Evolutionary conservation across 2,329 filamentous ascomycete species (phyloP).

Genomic region (Calonectria leucothoes): DNA sequence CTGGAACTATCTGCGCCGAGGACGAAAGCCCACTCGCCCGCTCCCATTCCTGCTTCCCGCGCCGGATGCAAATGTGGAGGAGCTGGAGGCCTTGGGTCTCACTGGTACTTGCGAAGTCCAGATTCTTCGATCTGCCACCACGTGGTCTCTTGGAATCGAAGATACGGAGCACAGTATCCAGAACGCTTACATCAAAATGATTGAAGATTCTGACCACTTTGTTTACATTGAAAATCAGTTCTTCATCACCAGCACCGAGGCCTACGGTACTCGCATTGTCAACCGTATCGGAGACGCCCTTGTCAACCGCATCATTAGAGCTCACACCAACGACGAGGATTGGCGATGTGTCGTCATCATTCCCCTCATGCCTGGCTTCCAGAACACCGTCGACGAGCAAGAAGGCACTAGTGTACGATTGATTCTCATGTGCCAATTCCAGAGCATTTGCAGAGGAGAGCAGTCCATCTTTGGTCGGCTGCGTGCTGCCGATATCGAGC

Average conservation of each 20-base stretch:
- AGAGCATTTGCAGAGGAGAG: constrained; percentile 93
- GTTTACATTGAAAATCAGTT: constrained; percentile 99
- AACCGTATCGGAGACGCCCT: constrained; percentile 96
- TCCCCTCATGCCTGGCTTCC: constrained; percentile 97
- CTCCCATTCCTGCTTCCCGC: constrained; percentile 94
- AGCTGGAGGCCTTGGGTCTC: constrained; percentile 88
- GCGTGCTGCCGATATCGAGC: constrained; percentile 83
- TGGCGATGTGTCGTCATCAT: constrained; percentile 94
- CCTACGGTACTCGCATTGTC: constrained; percentile 86
- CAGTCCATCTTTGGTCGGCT: constrained; percentile 92
- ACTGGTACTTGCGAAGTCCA: constrained; percentile 97
- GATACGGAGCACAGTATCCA: constrained; percentile 94
- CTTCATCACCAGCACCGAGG: constrained; percentile 93
- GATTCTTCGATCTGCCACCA: constrained; percentile 88
- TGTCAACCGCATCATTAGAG: constrained; percentile 89
- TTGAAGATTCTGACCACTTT: constrained; percentile 94
- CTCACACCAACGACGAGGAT: constrained; percentile 83
- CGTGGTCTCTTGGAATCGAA: constrained; percentile 93
- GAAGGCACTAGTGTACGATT: constrained; percentile 94
- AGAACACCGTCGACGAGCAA: constrained; percentile 93
- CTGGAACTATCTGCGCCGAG: constrained; percentile 96
- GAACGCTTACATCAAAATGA: constrained; percentile 94
- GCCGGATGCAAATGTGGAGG: constrained; percentile 87
- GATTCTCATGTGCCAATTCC: constrained; percentile 97
- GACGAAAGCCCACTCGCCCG: constrained; percentile 91